Percentiles rank a stretch among this genome's conserved stretches.
Conservation (phyloP, 306 rosid genomes). For the Arachis stenosperma region DNA sequence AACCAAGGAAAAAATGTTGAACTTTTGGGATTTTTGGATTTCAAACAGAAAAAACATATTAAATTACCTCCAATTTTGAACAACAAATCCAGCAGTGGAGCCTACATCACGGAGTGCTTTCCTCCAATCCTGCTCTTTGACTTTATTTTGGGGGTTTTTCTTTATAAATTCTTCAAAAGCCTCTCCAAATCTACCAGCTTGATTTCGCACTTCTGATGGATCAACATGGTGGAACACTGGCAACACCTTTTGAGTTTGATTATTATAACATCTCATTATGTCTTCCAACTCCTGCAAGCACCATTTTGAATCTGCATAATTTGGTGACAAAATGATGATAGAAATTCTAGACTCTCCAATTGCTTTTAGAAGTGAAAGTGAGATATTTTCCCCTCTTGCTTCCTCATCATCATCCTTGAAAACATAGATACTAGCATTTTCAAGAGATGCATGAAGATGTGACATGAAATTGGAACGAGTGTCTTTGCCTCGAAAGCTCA, state of each 20-base stretch:
- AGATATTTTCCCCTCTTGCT: neutral
- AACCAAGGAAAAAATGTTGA: too few relatives aligned
- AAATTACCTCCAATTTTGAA: neutral
- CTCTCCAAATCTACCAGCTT: neutral
- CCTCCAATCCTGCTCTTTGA: neutral
- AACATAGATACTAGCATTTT: slow-evolving; percentile 3
- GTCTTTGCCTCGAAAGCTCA: slow-evolving; percentile 25
- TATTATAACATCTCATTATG: neutral
- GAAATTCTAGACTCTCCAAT: slow-evolving; percentile 5
- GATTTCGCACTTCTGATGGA: neutral
- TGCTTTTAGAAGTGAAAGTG: neutral
- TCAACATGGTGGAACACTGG: slow-evolving; percentile 14
- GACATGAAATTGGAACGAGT: neutral
- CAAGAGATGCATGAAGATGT: slow-evolving; percentile 14
- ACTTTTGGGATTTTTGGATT: too few relatives aligned
- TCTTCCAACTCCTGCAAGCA: slow-evolving; percentile 3
- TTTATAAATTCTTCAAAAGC: neutral
- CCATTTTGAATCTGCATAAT: slow-evolving; percentile 3
- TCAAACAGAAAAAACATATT: neutral
- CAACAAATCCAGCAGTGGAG: neutral
- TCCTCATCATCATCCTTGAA: slow-evolving; percentile 19
- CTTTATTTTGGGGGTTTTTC: neutral
- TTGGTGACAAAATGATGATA: slow-evolving; percentile 2
- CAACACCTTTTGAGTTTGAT: neutral
- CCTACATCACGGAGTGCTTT: neutral